Conservation (phyloP, 179 eudicot species). For the Sideroxylon spinosum region DNA sequence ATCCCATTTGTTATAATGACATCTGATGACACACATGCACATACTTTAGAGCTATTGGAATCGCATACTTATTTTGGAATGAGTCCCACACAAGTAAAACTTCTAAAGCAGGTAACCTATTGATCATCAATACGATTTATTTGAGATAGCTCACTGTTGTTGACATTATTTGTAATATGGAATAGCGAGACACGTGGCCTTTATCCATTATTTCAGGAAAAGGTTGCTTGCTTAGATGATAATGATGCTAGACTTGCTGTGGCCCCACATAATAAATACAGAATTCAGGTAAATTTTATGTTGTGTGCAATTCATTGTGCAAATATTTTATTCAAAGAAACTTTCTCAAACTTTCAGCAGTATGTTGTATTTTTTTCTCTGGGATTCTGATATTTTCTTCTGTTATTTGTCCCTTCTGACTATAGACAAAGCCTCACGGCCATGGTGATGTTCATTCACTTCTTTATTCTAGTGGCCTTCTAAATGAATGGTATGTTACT, state of each 20-base stretch:
- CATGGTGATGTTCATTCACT: conserved; percentile 98
- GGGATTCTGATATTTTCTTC: conserved; percentile 1
- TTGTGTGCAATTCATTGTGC: neutral
- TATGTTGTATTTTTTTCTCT: neutral
- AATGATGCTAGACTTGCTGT: conserved; percentile 93
- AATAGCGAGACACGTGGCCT: neutral
- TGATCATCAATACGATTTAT: neutral
- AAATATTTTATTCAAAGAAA: neutral
- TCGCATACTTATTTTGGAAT: conserved; percentile 87
- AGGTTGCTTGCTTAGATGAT: conserved; percentile 98
- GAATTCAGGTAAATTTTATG: conserved; percentile 58
- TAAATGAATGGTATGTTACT: conserved; percentile 56
- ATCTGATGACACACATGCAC: conserved; percentile 90
- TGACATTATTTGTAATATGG: neutral
- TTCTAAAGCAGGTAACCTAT: conserved; percentile 72
- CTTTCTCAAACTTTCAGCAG: neutral
- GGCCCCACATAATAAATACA: conserved; percentile 74
- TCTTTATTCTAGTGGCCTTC: conserved; percentile 70
- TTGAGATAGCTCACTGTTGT: neutral
- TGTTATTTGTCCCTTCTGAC: conserved; percentile 8
- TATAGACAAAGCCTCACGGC: conserved; percentile 96
- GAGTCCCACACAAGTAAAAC: conserved; percentile 73
- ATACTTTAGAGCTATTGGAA: conserved; percentile 63
- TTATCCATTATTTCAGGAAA: conserved; percentile 52
- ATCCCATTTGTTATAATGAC: conserved; percentile 94